Evolutionary conservation across 2,329 filamentous ascomycete species (phyloP).

Genomic region (Laburnicola sp.): DNA sequence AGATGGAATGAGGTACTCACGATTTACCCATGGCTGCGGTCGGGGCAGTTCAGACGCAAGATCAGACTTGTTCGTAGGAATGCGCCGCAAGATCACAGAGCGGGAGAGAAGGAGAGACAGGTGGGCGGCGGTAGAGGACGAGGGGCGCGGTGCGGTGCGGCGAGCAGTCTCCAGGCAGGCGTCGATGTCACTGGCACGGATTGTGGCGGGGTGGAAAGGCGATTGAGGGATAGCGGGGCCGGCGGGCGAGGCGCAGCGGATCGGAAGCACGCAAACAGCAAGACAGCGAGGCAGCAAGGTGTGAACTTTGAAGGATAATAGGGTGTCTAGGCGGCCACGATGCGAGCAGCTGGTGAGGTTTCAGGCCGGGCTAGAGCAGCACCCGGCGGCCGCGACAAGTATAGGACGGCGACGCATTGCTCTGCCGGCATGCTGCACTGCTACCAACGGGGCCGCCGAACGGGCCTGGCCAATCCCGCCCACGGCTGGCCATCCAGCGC

Average conservation of each 20-base stretch:
- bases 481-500: conserved; percentile 27
- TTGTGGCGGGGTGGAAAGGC: neutral
- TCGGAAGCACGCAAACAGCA: neutral
- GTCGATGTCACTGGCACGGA: neutral
- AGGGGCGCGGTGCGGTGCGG: neutral
- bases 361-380: conserved; percentile 7
- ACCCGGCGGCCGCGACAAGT: conserved; percentile 15
- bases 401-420: conserved; percentile 7
- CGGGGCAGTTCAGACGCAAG: neutral
- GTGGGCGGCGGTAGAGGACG: neutral
- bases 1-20: conserved; percentile 35
- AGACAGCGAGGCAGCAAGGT: conserved; percentile 7
- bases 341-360: conserved; percentile 5
- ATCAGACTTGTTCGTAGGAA: neutral
- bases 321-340: neutral
- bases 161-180: conserved; percentile 1
- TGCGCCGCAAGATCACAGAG: neutral
- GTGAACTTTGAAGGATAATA: neutral
- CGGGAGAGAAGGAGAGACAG: neutral
- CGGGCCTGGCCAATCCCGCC: conserved; percentile 11
- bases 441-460: conserved; percentile 5
- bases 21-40: conserved; percentile 46
- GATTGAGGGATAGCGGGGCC: too few species aligned
- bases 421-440: conserved; percentile 1
- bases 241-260: too few species aligned